Percentiles rank a stretch among this genome's conserved stretches.
Evolutionary conservation across 202 grass and related monocot genomes (phyloP).

Genomic region (Elaeis oleifera): DNA sequence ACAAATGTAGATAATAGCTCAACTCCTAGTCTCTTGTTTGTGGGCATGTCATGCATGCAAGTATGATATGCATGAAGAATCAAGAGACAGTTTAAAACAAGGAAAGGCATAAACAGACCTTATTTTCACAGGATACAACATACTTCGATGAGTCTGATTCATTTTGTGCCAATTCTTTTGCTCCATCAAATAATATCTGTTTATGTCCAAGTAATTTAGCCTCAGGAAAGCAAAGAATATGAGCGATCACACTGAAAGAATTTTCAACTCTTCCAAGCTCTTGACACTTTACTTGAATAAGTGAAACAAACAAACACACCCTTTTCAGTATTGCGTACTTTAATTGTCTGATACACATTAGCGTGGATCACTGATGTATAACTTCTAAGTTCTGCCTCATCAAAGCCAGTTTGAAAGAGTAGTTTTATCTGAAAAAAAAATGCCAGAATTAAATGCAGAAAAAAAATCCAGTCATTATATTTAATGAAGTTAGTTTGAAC

Average conservation of each 20-base stretch:
- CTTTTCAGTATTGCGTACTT: slow-evolving; percentile 85
- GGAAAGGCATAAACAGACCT: slow-evolving; percentile 42
- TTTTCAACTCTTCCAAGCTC: slow-evolving; percentile 14
- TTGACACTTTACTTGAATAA: slow-evolving; percentile 26
- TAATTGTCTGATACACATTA: slow-evolving; percentile 98
- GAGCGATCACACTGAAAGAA: slow-evolving; percentile 11
- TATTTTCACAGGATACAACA: slow-evolving; percentile 54
- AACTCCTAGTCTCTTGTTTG: no score
- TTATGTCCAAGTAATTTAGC: slow-evolving; percentile 23
- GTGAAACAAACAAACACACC: slow-evolving; percentile 60
- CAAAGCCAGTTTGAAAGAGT: slow-evolving; percentile 91
- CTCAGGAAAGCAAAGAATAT: slow-evolving; percentile 17
- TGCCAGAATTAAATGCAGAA: slow-evolving; percentile 1
- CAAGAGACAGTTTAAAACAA: no score
- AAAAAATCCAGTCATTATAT: no score
- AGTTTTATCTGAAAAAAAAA: slow-evolving; percentile 73
- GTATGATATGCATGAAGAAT: no score
- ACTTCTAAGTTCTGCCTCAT: slow-evolving; percentile 78
- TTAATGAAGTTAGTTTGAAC: slow-evolving; percentile 65
- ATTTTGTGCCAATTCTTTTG: slow-evolving; percentile 72
- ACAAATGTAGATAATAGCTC: no score
- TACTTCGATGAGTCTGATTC: slow-evolving; percentile 68
- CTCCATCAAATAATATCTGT: slow-evolving; percentile 89
- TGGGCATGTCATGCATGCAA: no score
- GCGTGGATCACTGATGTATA: slow-evolving; percentile 92